Percentiles rank a stretch among this genome's conserved stretches.
These are phyloP conservation scores for Leishmania arabica DNA, from an alignment of 208 protist genomes.

Conservation along the genomic window DNA sequence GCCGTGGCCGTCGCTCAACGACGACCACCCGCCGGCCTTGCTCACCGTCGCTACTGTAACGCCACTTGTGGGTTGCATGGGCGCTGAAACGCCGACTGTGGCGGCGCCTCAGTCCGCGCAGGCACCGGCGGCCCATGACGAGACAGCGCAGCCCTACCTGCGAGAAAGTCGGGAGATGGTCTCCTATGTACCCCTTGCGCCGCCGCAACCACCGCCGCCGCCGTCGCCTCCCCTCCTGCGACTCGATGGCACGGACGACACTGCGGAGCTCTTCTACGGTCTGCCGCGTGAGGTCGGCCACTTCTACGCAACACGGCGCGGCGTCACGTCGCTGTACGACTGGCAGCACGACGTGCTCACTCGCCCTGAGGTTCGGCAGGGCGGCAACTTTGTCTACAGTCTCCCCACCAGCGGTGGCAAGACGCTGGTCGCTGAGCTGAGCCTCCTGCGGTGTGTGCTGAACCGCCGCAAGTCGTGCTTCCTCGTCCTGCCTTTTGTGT, in stretches of 20 bases:
- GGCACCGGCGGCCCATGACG: neutral
- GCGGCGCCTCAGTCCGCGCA: neutral
- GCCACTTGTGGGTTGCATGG: neutral
- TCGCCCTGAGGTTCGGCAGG: constrained; percentile 46
- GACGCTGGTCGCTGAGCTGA: constrained; percentile 94
- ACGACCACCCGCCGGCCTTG: neutral
- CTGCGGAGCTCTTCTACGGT: constrained; percentile 45
- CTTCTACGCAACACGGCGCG: constrained; percentile 48
- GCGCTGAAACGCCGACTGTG: neutral
- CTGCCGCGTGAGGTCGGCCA: constrained; percentile 40
- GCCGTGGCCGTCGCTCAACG: neutral
- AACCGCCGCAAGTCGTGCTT: constrained; percentile 69
- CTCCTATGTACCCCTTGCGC: neutral
- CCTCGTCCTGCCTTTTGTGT: constrained; percentile 95
- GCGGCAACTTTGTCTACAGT: constrained; percentile 88
- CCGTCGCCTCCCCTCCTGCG: neutral
- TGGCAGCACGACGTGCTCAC: constrained; percentile 89
- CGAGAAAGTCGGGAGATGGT: neutral
- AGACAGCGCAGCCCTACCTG: neutral
- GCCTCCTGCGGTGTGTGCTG: constrained; percentile 84
- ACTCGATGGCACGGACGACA: neutral
- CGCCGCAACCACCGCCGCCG: neutral
- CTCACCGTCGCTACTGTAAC: neutral
- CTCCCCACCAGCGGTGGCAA: constrained; percentile 94
- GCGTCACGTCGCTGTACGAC: constrained; percentile 66